These are phyloP conservation scores for Aaosphaeria arxii DNA, from an alignment of 2,329 filamentous ascomycete genomes.

Conservation along the genomic window DNA sequence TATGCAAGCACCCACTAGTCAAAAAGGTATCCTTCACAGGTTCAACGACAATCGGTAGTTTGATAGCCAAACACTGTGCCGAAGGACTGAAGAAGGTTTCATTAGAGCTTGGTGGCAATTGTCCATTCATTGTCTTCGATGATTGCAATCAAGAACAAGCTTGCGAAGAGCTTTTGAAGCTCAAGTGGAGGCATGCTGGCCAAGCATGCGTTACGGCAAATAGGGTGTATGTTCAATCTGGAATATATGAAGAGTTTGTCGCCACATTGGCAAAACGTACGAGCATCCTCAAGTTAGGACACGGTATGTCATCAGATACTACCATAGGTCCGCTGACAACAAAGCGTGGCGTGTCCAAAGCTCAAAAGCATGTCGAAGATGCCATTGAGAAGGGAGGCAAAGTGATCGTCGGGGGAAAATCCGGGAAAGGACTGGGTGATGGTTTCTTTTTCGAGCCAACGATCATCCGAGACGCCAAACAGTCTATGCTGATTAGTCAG, in stretches of 20 bases:
- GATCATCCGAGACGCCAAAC: constrained; percentile 80
- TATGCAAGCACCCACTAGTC: constrained; percentile 74
- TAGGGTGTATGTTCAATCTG: constrained; percentile 74
- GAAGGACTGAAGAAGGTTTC: constrained; percentile 82
- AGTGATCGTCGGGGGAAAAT: constrained; percentile 56
- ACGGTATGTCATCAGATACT: constrained; percentile 46
- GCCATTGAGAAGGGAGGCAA: constrained; percentile 31
- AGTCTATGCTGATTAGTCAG: constrained; percentile 75
- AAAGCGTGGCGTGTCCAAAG: constrained; percentile 56
- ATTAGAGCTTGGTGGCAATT: constrained; percentile 91
- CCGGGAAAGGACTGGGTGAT: constrained; percentile 69
- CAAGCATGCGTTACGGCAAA: constrained; percentile 88
- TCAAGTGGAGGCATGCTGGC: constrained; percentile 90
- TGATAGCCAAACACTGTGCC: constrained; percentile 89
- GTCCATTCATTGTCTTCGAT: constrained; percentile 95
- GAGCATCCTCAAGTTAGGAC: constrained; percentile 69
- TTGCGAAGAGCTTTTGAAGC: constrained; percentile 76
- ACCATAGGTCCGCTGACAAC: background rate
- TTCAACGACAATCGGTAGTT: constrained; percentile 60
- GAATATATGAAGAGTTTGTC: constrained; percentile 74
- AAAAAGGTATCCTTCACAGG: constrained; percentile 95
- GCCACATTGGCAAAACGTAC: constrained; percentile 69
- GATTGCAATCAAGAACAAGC: constrained; percentile 86
- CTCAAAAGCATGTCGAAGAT: constrained; percentile 36
- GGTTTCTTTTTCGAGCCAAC: constrained; percentile 94